A percentile compares a stretch with the other conserved stretches of the same genome.
These are phyloP conservation scores for Pterula multifida DNA, from an alignment of 1,284 basidiomycete genomes.

Conservation along the genomic window DNA sequence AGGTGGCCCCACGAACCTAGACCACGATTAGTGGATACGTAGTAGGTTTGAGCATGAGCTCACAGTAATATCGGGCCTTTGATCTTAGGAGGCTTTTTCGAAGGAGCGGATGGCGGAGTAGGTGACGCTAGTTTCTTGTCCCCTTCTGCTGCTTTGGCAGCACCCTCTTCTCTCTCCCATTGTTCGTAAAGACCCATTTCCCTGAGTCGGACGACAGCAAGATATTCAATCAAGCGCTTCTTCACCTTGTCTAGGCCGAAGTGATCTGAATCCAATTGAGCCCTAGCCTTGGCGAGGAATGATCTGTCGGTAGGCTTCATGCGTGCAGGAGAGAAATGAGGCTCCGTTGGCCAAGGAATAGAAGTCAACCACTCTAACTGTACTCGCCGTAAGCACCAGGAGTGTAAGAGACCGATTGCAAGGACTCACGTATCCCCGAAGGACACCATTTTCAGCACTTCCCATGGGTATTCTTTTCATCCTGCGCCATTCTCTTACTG, in stretches of 20 bases:
- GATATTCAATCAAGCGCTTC: constrained; percentile 80
- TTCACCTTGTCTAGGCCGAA: constrained; percentile 87
- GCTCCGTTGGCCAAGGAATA: constrained; percentile 57
- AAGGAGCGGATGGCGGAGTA: constrained; percentile 6
- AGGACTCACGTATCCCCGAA: constrained; percentile 57
- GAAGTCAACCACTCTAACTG: constrained; percentile 79
- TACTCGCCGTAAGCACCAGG: constrained; percentile 14
- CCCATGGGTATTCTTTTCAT: constrained; percentile 65
- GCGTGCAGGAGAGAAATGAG: constrained; percentile 13
- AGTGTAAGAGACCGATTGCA: constrained; percentile 4
- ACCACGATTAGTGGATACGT: constrained; percentile 1
- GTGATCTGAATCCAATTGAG: constrained; percentile 79
- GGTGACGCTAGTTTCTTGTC: constrained; percentile 13
- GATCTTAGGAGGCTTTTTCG: constrained; percentile 19
- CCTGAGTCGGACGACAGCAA: constrained; percentile 76
- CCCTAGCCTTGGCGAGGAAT: constrained; percentile 54
- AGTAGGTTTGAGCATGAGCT: constrained; percentile 14
- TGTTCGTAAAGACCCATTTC: constrained; percentile 43
- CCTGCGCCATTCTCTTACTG: constrained; percentile 72
- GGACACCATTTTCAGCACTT: constrained; percentile 70
- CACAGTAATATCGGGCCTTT: constrained; percentile 80
- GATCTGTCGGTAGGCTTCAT: constrained; percentile 17
- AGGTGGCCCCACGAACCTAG: constrained; percentile 73
- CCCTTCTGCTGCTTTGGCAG: constrained; percentile 7
- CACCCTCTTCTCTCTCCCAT: constrained; percentile 14